Base-by-base conservation (phyloP, 2,329 filamentous ascomycete species). In the Xylaria sp. region DNA sequence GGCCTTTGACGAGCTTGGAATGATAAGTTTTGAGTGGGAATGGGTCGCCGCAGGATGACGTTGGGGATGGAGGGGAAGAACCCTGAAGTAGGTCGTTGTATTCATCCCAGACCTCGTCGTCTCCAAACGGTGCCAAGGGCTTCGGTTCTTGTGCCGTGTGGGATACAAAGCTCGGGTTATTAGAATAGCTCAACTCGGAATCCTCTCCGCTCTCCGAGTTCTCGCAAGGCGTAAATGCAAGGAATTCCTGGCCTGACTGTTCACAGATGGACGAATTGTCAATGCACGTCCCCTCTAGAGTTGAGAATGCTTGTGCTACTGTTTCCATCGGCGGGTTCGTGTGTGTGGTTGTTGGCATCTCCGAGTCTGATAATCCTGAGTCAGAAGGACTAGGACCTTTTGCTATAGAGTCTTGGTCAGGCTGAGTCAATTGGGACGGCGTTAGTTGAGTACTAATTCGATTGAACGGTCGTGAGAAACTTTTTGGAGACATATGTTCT, bases 81-180 rank as follows among this genome's bases (percentile, higher is more conserved):
- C 91, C 88, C 54, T 91, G 90, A 55, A 97, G 85, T 11, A 97
- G 79, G 69, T 97, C 94, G 67, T 98, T 89, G 72, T 96, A 97
- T 76, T 96, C 94, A 53, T 93, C 89, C 94, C 94, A 98, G 1
- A 97, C 85, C 72, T 97, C 94, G 69, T 97, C 94, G 67, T 96
- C 91, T 1, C 80, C 86, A 3, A 89, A 82, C 0, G 86, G 88
- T 3, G 87, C 86, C 44, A 80, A 81, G 1, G 85, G 81, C 3
- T 80, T 78, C 0, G 90, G 90, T 21, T 90, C 80, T 2, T 92
- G 77, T 6, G 90, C 88, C 15, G 87, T 90, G 3, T 88, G 86
- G 5, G 84, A 84, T 11, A 83, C 81, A 65, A 84, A 87, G 57
- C 84, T 87, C 52, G 83, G 78, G 13, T 83, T 76, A 0, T 85